Percentiles rank a stretch among this genome's conserved stretches.
Conservation (phyloP, 2,329 filamentous ascomycete genomes). For the Teratosphaeria epicoccoides region DNA sequence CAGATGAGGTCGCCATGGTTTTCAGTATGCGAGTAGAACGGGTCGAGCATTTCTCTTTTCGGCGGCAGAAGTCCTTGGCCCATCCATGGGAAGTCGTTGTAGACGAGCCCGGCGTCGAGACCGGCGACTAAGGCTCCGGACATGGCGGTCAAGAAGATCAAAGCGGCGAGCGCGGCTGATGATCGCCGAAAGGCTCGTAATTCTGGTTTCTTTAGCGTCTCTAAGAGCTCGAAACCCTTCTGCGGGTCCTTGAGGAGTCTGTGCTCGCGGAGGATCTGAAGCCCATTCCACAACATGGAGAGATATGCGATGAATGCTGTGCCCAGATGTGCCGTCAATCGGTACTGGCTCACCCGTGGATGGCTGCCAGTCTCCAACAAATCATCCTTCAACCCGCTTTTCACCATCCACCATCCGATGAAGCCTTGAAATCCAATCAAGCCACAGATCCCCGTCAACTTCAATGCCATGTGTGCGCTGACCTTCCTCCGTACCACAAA, state of each 20-base stretch:
- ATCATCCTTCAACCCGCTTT: slow-evolving; percentile 89
- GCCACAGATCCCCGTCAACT: slow-evolving; percentile 70
- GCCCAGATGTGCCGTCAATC: slow-evolving; percentile 77
- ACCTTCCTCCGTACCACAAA: slow-evolving; percentile 75
- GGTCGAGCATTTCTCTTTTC: slow-evolving; percentile 68
- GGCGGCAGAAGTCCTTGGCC: slow-evolving; percentile 74
- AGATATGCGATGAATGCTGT: slow-evolving; percentile 88
- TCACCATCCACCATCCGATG: slow-evolving; percentile 99
- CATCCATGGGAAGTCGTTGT: slow-evolving; percentile 98
- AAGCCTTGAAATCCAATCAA: slow-evolving; percentile 92
- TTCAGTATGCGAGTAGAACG: slow-evolving; percentile 77
- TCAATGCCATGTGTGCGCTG: slow-evolving; percentile 62
- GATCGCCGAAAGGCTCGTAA: slow-evolving; percentile 63
- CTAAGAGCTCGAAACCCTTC: slow-evolving; percentile 44
- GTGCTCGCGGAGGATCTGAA: slow-evolving; percentile 70
- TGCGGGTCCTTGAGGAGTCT: slow-evolving; percentile 56
- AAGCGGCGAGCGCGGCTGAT: slow-evolving; percentile 56
- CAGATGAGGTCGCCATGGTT: slow-evolving; percentile 82
- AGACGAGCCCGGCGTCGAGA: slow-evolving; percentile 91
- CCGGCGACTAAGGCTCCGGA: slow-evolving; percentile 90
- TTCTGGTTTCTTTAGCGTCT: slow-evolving; percentile 54
- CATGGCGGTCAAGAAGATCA: slow-evolving; percentile 85
- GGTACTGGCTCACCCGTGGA: slow-evolving; percentile 89
- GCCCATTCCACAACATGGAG: slow-evolving; percentile 84
- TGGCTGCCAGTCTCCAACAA: slow-evolving; percentile 84